Conservation (phyloP, 2,329 filamentous ascomycete genomes). For the Curvularia lunata region DNA sequence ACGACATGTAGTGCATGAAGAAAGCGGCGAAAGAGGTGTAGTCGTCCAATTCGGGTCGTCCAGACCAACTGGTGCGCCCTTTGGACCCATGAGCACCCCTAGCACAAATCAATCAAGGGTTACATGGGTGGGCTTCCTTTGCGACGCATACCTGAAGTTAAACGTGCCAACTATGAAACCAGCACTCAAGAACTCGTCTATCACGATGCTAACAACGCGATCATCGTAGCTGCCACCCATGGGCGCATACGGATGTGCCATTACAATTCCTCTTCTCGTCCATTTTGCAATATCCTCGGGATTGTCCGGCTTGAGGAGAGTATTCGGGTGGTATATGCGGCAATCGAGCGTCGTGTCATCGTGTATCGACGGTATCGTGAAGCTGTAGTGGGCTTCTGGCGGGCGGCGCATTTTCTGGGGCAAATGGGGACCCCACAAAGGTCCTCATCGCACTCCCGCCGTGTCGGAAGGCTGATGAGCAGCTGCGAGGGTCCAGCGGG, state of each 20-base stretch:
- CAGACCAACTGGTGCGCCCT: conserved; percentile 86
- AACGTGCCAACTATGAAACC: conserved; percentile 85
- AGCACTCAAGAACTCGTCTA: conserved; percentile 66
- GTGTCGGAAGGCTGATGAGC: background rate
- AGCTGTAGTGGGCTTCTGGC: conserved; percentile 56
- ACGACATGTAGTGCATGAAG: conserved; percentile 73
- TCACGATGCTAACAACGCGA: conserved; percentile 72
- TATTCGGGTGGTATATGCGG: conserved; percentile 72
- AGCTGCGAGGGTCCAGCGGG: background rate
- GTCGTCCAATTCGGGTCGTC: conserved; percentile 78
- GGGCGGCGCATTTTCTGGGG: conserved; percentile 34
- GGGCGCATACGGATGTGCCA: conserved; percentile 91
- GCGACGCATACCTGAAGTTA: conserved; percentile 75
- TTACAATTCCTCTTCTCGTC: conserved; percentile 63
- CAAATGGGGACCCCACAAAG: conserved; percentile 29
- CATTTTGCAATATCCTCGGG: conserved; percentile 25
- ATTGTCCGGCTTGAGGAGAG: conserved; percentile 24
- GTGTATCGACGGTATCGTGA: conserved; percentile 84
- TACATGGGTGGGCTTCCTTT: background rate
- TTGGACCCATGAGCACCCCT: conserved; percentile 79
- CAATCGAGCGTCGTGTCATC: conserved; percentile 79
- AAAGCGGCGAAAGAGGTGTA: conserved; percentile 85
- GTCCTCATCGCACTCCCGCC: conserved; percentile 33
- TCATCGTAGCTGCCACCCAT: conserved; percentile 88
- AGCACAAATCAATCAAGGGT: conserved; percentile 3